Evolutionary conservation across 306 rosid genomes (phyloP), one percentile per base, ranked within the genome.

Genomic region (Ormosia emarginata): DNA sequence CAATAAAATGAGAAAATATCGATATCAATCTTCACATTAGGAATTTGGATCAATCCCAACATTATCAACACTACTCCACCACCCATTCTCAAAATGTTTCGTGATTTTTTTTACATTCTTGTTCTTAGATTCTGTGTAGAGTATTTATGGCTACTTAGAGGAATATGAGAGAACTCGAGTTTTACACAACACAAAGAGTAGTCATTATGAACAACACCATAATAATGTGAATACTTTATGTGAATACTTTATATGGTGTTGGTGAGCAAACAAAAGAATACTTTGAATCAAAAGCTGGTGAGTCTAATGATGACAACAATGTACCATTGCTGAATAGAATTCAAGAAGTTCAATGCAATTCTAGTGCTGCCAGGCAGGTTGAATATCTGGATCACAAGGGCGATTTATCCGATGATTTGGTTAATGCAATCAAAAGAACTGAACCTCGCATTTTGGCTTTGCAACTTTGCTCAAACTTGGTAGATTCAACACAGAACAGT

Each of bases 381-480:
- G 87, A 84, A 80, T 72, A 76, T 78, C 68, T 6, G 2, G 81
- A 71, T 15, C 85, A 84, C 67, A 77, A 64, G 7, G 81, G 43
- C 52, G 85, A 84, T 75, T 82, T 91, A 37, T 78, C 91, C 5
- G 78, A 81, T 47, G 91, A 87, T 29, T 77, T 92, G 46, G 59
- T 80, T 36, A 78, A 78, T 65, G 78, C 92, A 49, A 86, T 94
- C 24, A 75, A 84, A 59, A 83, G 86, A 84, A 85, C 91, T 40
- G 97, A 94, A 71, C 88, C 88, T 37, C 89, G 84, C 61, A 85
- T 94, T 82, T 57, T 85, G 85, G 86, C 92, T 71, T 56, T 86
- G 82, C 89, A 92, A 78, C 81, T 73, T 82, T 82, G 79, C 78
- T 79, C 88, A 5, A 77, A 71, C 41, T 59, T 67, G 64, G 43